These are phyloP conservation scores for Linderina pennispora DNA, from an alignment of 192 early-diverging fungal species.

Conservation along the genomic window DNA sequence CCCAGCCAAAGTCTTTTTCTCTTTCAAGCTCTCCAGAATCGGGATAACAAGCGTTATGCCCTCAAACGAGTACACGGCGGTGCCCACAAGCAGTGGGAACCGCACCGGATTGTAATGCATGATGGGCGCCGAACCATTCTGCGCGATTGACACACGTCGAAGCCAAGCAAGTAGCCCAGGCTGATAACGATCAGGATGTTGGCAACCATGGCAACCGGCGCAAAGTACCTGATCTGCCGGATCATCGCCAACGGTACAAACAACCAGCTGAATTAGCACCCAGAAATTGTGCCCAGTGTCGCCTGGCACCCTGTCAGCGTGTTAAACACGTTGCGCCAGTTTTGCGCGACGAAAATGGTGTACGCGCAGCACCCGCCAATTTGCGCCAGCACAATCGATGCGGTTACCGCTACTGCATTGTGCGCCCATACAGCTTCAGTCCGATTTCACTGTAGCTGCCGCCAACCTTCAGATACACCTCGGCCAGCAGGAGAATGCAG, in stretches of 20 bases:
- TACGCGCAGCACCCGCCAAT: conserved; percentile 89
- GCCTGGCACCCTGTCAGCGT: conserved; percentile 60
- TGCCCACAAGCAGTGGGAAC: too few species aligned
- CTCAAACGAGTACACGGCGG: too few species aligned
- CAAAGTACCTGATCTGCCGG: conserved; percentile 87
- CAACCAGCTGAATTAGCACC: conserved; percentile 71
- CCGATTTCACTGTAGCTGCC: conserved; percentile 72
- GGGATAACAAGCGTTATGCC: too few species aligned
- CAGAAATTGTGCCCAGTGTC: conserved; percentile 67
- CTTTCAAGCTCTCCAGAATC: too few species aligned
- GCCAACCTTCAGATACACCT: conserved; percentile 52
- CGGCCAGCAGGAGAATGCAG: conserved; percentile 59
- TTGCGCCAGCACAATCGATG: conserved; percentile 69
- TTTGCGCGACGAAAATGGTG: conserved; percentile 85
- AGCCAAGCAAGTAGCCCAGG: conserved; percentile 79
- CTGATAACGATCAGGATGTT: conserved; percentile 90
- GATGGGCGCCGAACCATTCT: too few species aligned
- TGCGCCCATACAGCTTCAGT: conserved; percentile 53
- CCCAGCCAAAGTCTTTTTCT: too few species aligned
- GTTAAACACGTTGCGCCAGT: conserved; percentile 66
- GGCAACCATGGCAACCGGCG: conserved; percentile 80
- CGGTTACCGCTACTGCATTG: conserved; percentile 62
- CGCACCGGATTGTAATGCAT: too few species aligned
- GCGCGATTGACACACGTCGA: conserved; percentile 55
- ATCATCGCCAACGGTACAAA: conserved; percentile 86